These are phyloP conservation scores for Eutrema yunnanense DNA, from an alignment of 345 rosid species.

Conservation along the genomic window DNA sequence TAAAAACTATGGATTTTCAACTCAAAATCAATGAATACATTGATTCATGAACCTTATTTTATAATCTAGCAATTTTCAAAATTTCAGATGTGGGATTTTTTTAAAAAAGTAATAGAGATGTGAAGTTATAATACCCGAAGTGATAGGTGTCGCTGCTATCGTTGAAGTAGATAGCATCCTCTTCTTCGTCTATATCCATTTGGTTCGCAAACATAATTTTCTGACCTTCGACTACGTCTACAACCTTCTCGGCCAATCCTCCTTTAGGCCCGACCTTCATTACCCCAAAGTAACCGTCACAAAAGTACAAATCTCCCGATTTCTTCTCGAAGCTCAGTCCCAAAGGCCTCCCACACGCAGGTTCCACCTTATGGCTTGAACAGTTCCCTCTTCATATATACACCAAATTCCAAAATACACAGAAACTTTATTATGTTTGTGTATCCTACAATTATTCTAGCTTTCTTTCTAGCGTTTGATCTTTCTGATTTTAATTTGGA, in stretches of 20 bases:
- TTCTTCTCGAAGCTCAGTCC: slow-evolving; percentile 58
- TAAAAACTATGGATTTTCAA: too few relatives aligned
- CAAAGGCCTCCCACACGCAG: slow-evolving; percentile 70
- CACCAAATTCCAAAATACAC: not conserved
- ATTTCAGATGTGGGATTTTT: too few relatives aligned
- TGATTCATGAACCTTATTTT: too few relatives aligned
- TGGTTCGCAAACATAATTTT: slow-evolving; percentile 58
- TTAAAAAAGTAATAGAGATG: not conserved
- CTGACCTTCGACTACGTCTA: slow-evolving; percentile 46
- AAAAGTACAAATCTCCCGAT: slow-evolving; percentile 65
- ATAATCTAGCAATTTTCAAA: too few relatives aligned
- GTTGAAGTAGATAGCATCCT: slow-evolving; percentile 59
- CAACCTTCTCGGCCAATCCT: slow-evolving; percentile 47
- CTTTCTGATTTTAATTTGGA: not conserved
- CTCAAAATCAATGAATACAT: too few relatives aligned
- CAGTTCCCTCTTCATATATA: slow-evolving; percentile 43
- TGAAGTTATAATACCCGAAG: slow-evolving; percentile 42
- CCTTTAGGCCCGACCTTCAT: slow-evolving; percentile 61
- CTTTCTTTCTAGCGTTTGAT: not conserved
- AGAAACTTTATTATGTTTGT: not conserved
- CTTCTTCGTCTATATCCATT: slow-evolving; percentile 59
- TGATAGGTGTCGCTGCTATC: slow-evolving; percentile 52
- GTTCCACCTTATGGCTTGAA: slow-evolving; percentile 38
- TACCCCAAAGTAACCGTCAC: slow-evolving; percentile 67
- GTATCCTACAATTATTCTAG: not conserved